Percentiles rank a stretch among this genome's conserved stretches.
These are phyloP conservation scores for Penicillium tannophilum DNA, from an alignment of 495 filamentous ascomycete genomes.

Conservation along the genomic window DNA sequence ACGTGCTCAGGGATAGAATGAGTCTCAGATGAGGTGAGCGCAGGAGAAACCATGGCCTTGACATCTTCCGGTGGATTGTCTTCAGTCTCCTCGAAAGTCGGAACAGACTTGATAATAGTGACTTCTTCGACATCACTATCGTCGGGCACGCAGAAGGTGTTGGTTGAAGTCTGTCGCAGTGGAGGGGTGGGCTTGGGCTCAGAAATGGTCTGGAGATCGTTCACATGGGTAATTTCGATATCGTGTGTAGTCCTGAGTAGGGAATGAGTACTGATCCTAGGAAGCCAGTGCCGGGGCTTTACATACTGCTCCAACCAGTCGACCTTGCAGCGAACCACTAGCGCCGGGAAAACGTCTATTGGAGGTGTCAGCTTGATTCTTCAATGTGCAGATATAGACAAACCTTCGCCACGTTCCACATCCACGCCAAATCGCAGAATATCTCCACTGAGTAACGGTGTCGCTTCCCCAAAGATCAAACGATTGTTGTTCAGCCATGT, in stretches of 20 bases:
- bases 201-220: background rate
- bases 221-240: background rate
- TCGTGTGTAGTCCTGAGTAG: background rate
- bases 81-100: background rate
- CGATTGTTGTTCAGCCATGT: slow-evolving; percentile 53
- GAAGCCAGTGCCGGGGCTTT: slow-evolving; percentile 9
- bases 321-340: slow-evolving; percentile 39
- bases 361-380: slow-evolving; percentile 5
- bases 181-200: slow-evolving; percentile 1
- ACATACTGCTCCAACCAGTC: slow-evolving; percentile 27
- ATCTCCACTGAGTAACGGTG: slow-evolving; percentile 45
- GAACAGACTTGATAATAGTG: background rate
- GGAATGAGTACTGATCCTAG: background rate
- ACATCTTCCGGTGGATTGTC: background rate
- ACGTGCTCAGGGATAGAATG: background rate
- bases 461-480: slow-evolving; percentile 37
- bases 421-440: slow-evolving; percentile 56
- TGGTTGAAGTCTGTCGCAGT: slow-evolving; percentile 25
- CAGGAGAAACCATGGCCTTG: background rate
- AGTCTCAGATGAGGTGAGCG: background rate
- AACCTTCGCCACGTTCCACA: slow-evolving; percentile 54
- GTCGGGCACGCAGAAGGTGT: slow-evolving; percentile 51
- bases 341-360: slow-evolving; percentile 43
- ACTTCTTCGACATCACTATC: slow-evolving; percentile 35
- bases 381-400: slow-evolving; percentile 8